Conservation (phyloP, 2,329 filamentous ascomycete species). For the Stagonosporopsis rhizophila region DNA sequence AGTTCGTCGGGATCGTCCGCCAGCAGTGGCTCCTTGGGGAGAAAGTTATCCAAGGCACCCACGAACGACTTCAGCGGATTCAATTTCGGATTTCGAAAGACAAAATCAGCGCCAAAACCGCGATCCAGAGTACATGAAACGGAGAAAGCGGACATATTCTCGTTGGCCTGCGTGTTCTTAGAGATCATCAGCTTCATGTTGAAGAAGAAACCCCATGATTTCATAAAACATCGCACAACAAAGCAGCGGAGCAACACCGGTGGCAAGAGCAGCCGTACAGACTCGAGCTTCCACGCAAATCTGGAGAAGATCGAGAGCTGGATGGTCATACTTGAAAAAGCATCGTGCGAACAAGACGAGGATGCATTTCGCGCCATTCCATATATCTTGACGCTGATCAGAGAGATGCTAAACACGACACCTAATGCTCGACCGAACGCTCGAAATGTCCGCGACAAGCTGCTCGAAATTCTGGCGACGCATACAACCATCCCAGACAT, state of each 20-base stretch:
- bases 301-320: slow-evolving; percentile 72
- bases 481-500: slow-evolving; percentile 43
- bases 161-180: slow-evolving; percentile 74
- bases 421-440: slow-evolving; percentile 52
- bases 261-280: slow-evolving; percentile 63
- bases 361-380: slow-evolving; percentile 51
- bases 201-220: slow-evolving; percentile 71
- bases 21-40: slow-evolving; percentile 42
- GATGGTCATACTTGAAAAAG: slow-evolving; percentile 68
- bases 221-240: slow-evolving; percentile 69
- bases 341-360: slow-evolving; percentile 55
- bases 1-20: slow-evolving; percentile 45
- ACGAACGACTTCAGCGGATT: slow-evolving; percentile 46
- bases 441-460: slow-evolving; percentile 50
- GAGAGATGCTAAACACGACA: slow-evolving; percentile 52
- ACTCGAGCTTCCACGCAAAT: slow-evolving; percentile 77
- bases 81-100: slow-evolving; percentile 47
- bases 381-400: slow-evolving; percentile 50
- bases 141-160: slow-evolving; percentile 71
- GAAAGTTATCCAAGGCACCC: slow-evolving; percentile 45
- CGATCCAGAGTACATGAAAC: slow-evolving; percentile 44
- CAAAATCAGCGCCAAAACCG: slow-evolving; percentile 37
- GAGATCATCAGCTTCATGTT: slow-evolving; percentile 74
- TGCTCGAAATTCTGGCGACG: slow-evolving; percentile 42
- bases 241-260: slow-evolving; percentile 63